These are phyloP conservation scores for Monilinia fructicola DNA, from an alignment of 2,329 filamentous ascomycete genomes.

Conservation along the genomic window DNA sequence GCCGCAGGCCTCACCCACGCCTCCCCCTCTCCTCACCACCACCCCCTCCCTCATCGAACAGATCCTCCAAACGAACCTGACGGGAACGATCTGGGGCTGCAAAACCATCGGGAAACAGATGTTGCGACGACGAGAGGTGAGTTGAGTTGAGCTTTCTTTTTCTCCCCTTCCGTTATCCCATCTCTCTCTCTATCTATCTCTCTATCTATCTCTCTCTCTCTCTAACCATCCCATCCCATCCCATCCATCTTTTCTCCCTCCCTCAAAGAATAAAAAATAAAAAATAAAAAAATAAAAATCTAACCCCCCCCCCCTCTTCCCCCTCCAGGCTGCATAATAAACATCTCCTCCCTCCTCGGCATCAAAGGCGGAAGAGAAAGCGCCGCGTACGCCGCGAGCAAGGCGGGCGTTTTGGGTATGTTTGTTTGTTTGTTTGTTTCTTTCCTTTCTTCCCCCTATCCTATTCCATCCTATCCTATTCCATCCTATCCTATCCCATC, in stretches of 20 bases:
- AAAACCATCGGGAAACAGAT: conserved; percentile 51
- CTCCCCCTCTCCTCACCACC: conserved; percentile 60
- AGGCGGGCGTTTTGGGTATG: conserved; percentile 74
- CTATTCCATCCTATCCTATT: not conserved
- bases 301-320: too few species aligned
- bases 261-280: not conserved
- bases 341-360: conserved; percentile 75
- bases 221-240: too few species aligned
- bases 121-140: conserved; percentile 44
- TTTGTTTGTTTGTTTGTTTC: too few species aligned
- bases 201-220: too few species aligned
- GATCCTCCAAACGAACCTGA: conserved; percentile 69
- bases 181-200: too few species aligned
- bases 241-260: not conserved
- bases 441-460: not conserved
- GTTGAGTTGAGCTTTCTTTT: conserved; percentile 30
- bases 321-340: conserved; percentile 67
- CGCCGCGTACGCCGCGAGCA: conserved; percentile 73
- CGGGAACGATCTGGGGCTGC: conserved; percentile 63
- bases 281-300: too few species aligned
- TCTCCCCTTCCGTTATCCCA: not conserved
- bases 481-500: not conserved
- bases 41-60: conserved; percentile 51
- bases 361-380: conserved; percentile 67
- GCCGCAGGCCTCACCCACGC: conserved; percentile 72